Conservation (phyloP, 495 filamentous ascomycete species). For the Cetradonia linearis region DNA sequence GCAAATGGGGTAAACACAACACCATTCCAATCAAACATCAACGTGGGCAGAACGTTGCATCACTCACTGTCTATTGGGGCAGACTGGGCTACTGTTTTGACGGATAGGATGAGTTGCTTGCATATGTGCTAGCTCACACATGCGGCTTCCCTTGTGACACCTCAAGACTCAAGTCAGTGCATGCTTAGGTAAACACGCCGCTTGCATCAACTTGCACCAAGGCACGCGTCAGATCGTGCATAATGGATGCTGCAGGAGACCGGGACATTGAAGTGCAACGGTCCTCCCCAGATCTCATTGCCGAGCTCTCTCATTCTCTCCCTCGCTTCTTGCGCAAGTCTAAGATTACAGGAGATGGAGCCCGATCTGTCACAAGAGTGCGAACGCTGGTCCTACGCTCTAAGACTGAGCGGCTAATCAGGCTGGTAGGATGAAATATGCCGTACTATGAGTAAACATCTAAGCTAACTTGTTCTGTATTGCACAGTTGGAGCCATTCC, state of each 20-base stretch:
- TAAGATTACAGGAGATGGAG: constrained; percentile 23
- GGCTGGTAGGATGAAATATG: constrained; percentile 10
- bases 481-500: constrained; percentile 72
- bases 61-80: too few relatives aligned
- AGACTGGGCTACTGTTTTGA: too few relatives aligned
- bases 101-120: background rate
- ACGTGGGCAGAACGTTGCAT: too few relatives aligned
- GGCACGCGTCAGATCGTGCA: background rate
- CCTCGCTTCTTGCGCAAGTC: constrained; percentile 40
- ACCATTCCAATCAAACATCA: too few relatives aligned
- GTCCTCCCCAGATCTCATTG: constrained; percentile 54
- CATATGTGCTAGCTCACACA: background rate
- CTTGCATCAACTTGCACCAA: background rate
- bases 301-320: constrained; percentile 50
- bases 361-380: constrained; percentile 31
- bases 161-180: background rate
- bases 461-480: background rate
- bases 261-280: constrained; percentile 65
- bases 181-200: background rate
- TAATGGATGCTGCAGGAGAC: constrained; percentile 47
- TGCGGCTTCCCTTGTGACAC: background rate
- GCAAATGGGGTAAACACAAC: too few relatives aligned
- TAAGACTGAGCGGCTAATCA: constrained; percentile 18
- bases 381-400: constrained; percentile 18
- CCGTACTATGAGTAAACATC: background rate